These are phyloP conservation scores for Populus ilicifolia DNA, from an alignment of 345 rosid species.

Conservation along the genomic window DNA sequence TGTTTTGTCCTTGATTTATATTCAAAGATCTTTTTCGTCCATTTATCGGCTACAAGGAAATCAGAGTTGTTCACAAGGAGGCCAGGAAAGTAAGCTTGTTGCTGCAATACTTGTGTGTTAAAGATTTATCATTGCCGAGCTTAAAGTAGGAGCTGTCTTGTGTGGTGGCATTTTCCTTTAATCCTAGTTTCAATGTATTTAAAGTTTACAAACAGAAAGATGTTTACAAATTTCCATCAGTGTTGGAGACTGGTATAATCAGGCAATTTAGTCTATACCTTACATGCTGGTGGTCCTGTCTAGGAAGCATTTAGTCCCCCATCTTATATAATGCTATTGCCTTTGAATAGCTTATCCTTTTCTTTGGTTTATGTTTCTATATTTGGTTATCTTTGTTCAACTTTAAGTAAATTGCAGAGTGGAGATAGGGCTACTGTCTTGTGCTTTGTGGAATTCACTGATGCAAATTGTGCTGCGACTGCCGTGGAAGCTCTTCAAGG, in stretches of 20 bases:
- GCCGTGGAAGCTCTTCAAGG: constrained; percentile 67
- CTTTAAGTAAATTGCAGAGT: constrained; percentile 28
- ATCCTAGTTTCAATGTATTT: background rate
- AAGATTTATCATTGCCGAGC: background rate
- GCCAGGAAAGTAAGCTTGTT: constrained; percentile 46
- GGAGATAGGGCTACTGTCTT: constrained; percentile 49
- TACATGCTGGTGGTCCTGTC: no score
- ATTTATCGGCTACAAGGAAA: constrained; percentile 54
- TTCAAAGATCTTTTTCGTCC: constrained; percentile 55
- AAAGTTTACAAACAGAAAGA: background rate
- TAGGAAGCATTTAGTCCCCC: background rate
- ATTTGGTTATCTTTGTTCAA: background rate
- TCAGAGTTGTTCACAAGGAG: constrained; percentile 58
- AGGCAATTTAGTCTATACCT: background rate
- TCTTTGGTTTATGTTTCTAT: background rate
- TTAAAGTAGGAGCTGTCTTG: background rate
- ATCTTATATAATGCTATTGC: background rate
- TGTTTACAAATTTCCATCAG: background rate
- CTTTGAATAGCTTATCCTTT: background rate
- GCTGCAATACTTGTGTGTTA: background rate
- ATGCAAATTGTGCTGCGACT: constrained; percentile 45
- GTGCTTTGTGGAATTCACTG: constrained; percentile 56
- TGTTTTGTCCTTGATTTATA: constrained; percentile 25
- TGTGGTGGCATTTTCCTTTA: background rate
- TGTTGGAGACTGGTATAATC: background rate